A percentile compares a stretch with the other conserved stretches of the same genome.
Conservation (phyloP, 208 protist species). For the Herpetomonas samuelpessoai region DNA sequence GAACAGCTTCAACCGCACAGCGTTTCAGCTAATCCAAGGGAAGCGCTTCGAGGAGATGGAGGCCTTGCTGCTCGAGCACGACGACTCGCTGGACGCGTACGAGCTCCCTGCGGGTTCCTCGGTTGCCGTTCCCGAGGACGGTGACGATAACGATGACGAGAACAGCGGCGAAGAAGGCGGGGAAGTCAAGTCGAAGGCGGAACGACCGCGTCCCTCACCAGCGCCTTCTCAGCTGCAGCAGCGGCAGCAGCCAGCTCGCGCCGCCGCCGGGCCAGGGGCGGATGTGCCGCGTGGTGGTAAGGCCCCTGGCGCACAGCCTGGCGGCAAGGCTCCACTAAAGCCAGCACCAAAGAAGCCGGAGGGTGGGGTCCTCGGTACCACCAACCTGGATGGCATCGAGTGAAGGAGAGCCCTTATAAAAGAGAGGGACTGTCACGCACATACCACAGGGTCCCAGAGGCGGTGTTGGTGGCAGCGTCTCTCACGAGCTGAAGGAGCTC, state of each 20-base stretch:
- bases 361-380: conserved; percentile 45
- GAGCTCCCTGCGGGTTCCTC: conserved; percentile 18
- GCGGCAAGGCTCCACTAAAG: neutral
- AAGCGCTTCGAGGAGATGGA: conserved; percentile 87
- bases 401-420: too few relatives aligned
- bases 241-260: too few relatives aligned
- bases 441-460: too few relatives aligned
- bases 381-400: conserved; percentile 68
- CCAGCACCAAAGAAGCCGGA: conserved; percentile 3
- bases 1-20: conserved; percentile 62
- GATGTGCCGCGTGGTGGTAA: too few relatives aligned
- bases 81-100: conserved; percentile 65
- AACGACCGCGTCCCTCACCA: too few relatives aligned
- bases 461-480: neutral
- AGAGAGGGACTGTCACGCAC: neutral
- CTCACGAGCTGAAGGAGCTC: neutral
- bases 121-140: conserved; percentile 18
- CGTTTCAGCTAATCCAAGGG: conserved; percentile 77
- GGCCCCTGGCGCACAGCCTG: neutral
- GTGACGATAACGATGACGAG: conserved; percentile 7
- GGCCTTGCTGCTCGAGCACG: conserved; percentile 63
- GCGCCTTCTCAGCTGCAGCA: too few relatives aligned
- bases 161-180: neutral
- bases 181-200: too few relatives aligned
- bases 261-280: too few relatives aligned